Base-by-base conservation (phyloP, 768 basidiomycete genomes). In the Rhizopogon rudus region DNA sequence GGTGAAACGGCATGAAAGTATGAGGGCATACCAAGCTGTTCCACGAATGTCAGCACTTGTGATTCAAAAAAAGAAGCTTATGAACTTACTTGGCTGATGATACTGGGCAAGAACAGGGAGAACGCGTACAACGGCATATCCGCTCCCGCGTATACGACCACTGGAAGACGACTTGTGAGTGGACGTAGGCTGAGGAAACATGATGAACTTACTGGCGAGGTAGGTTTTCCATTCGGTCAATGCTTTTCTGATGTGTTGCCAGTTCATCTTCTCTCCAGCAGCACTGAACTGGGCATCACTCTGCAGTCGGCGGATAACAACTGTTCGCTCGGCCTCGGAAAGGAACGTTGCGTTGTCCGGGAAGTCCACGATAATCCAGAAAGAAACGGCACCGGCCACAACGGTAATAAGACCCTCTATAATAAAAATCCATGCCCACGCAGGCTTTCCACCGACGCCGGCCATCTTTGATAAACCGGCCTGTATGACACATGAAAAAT, bases 281-380 rank as follows among this genome's bases (percentile, higher is more conserved):
- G 88, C 87, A 64, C 84, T 87, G 68, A 84, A 85, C 64, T 88
- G 84, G 58, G 82, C 77, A 63, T 89, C 86, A 12, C 69, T 63
- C 64, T 90, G 85, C 37, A 91, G 73, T 17, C 87, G 75, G 22
- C 82, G 77, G 52, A 90, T 75, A 51, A 88, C 77, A 17, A 85
- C 74, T 7, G 82, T 83, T 31, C 86, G 75, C 69, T 91, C 89
- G 3, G 73, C 78, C 60, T 87, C 85, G n/a, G 77, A 78, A 6
- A 92, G 74, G 73, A 91, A 91, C 60, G 79, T 86, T 28, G 88
- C 89, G 1, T 82, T 87, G 61, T 91, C 87, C 3, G 90, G 89
- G 70, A 91, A 92, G 65, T 91, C 90, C 61, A 89, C 83, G 56
- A 91, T 81, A 63, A 91, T 81, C 78, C 80, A 91, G 72, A 83